These are phyloP conservation scores for Globisporangium iwayamae DNA, from an alignment of 352 stramenopile species.

Conservation along the genomic window DNA sequence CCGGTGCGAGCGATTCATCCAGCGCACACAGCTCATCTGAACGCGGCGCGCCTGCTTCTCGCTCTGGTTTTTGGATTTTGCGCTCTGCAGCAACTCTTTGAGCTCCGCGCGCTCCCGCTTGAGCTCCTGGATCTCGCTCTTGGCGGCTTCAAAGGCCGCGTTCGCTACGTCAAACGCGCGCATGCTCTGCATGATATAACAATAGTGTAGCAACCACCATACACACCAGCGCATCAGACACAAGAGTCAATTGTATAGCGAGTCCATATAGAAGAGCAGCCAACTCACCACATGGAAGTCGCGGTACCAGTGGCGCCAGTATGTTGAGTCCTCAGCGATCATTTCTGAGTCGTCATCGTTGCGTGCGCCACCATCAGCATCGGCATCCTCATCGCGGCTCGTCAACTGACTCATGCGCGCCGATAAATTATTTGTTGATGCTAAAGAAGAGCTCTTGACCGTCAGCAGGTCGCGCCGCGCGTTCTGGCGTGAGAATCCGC, in stretches of 20 bases:
- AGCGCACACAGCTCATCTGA: slow-evolving; percentile 67
- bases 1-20: slow-evolving; percentile 61
- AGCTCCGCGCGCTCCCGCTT: slow-evolving; percentile 47
- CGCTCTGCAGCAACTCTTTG: slow-evolving; percentile 43
- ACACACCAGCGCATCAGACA: not conserved
- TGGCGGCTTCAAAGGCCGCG: slow-evolving; percentile 29
- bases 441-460: not conserved
- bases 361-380: not conserved
- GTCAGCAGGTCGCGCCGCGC: slow-evolving; percentile 28
- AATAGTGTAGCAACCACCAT: slow-evolving; percentile 3
- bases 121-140: slow-evolving; percentile 39
- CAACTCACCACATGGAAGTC: slow-evolving; percentile 42
- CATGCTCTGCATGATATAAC: slow-evolving; percentile 23
- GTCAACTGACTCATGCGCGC: not conserved
- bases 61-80: slow-evolving; percentile 37
- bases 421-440: not conserved
- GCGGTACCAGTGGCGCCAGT: slow-evolving; percentile 56
- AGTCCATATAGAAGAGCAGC: not conserved
- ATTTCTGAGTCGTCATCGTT: slow-evolving; percentile 1
- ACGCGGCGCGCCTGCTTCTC: slow-evolving; percentile 47
- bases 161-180: slow-evolving; percentile 30
- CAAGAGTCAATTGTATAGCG: not conserved
- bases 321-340: slow-evolving; percentile 19
- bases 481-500: slow-evolving; percentile 29
- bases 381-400: not conserved